A percentile compares a stretch with the other conserved stretches of the same genome.
Conservation (phyloP, 2,329 filamentous ascomycete species). For the Escovopsis sp. region DNA sequence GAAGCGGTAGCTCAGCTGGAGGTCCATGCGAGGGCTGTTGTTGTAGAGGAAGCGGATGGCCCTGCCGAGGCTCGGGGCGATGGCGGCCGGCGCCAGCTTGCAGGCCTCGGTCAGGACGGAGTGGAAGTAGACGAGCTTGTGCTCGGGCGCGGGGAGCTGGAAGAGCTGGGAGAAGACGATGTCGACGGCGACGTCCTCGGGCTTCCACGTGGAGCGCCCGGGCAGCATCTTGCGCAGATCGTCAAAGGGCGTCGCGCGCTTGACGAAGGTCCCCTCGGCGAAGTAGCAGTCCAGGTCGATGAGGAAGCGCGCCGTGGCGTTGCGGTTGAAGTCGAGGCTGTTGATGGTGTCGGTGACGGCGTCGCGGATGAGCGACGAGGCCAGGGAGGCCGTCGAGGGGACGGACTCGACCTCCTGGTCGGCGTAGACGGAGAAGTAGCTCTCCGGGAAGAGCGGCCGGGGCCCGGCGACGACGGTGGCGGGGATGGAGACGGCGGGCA, state of each 20-base stretch:
- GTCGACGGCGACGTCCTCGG: conserved; percentile 94
- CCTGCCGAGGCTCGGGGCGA: conserved; percentile 82
- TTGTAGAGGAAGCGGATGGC: conserved; percentile 87
- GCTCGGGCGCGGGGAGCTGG: conserved; percentile 71
- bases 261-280: conserved; percentile 76
- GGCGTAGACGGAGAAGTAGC: conserved; percentile 85
- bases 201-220: conserved; percentile 75
- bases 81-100: conserved; percentile 90
- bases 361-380: conserved; percentile 73
- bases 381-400: conserved; percentile 59
- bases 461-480: conserved; percentile 59
- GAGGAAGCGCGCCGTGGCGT: conserved; percentile 70
- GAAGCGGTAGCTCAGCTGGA: conserved; percentile 77
- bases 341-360: conserved; percentile 86
- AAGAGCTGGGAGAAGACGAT: conserved; percentile 93
- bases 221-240: conserved; percentile 57
- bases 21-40: conserved; percentile 66
- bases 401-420: conserved; percentile 83
- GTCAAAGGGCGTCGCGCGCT: conserved; percentile 85
- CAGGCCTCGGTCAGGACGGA: conserved; percentile 88
- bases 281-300: conserved; percentile 96
- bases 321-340: conserved; percentile 82
- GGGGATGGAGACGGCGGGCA: conserved; percentile 65
- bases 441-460: conserved; percentile 72
- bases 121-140: conserved; percentile 95